Evolutionary conservation across 2,329 filamentous ascomycete species (phyloP).

Genomic region (Beauveria sp.): DNA sequence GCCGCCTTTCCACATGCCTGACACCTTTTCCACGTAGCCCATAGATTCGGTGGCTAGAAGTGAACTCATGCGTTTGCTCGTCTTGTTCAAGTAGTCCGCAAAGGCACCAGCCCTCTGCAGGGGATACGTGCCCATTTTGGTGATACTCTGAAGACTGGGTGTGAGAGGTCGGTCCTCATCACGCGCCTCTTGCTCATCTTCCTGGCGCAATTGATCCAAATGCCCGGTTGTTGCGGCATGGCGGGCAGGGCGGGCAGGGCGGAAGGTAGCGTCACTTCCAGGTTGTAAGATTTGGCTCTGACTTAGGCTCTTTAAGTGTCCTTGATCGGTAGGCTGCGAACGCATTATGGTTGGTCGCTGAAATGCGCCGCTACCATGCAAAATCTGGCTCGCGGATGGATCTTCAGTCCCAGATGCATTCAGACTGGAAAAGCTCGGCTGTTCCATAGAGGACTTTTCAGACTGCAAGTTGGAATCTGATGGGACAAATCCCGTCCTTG

Average conservation of each 20-base stretch:
- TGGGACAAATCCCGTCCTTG: conserved; percentile 48
- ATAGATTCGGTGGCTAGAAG: conserved; percentile 85
- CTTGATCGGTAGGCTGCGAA: conserved; percentile 47
- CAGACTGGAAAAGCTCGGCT: conserved; percentile 63
- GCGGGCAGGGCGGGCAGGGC: neutral
- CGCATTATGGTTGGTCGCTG: conserved; percentile 61
- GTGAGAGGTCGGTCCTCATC: conserved; percentile 18
- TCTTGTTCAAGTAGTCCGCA: conserved; percentile 72
- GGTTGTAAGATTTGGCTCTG: conserved; percentile 12
- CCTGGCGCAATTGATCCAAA: conserved; percentile 1
- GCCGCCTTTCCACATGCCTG: conserved; percentile 92
- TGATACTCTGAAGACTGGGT: conserved; percentile 44
- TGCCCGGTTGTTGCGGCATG: conserved; percentile 10
- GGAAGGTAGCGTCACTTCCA: neutral
- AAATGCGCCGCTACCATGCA: conserved; percentile 83
- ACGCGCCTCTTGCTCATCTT: neutral
- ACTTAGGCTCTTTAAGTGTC: conserved; percentile 14
- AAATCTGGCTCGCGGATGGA: conserved; percentile 83
- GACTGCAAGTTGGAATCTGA: conserved; percentile 72
- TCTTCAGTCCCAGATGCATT: conserved; percentile 66
- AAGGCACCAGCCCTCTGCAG: conserved; percentile 76
- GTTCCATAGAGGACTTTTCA: conserved; percentile 49
- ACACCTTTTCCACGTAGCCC: conserved; percentile 94
- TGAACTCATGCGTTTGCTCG: conserved; percentile 73
- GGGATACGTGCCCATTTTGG: conserved; percentile 63